Conservation (phyloP, 345 rosid species). For the Reutealis trisperma region DNA sequence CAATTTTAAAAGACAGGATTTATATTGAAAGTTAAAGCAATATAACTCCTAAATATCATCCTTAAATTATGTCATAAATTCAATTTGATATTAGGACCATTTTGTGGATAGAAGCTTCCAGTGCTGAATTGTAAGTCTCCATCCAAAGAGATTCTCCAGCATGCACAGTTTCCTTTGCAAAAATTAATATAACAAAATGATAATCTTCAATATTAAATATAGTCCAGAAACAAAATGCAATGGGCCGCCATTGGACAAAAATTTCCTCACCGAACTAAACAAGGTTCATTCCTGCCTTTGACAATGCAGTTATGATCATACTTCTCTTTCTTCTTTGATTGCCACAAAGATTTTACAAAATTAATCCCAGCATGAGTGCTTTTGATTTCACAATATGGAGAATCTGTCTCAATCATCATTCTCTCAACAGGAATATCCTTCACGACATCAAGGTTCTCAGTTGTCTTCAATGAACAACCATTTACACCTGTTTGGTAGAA, state of each 20-base stretch:
- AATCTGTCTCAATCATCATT: slow-evolving; percentile 98
- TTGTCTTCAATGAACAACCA: slow-evolving; percentile 85
- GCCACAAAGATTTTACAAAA: slow-evolving; percentile 69
- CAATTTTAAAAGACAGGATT: not conserved
- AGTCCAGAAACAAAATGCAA: not conserved
- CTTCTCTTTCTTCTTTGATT: slow-evolving; percentile 93
- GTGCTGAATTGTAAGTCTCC: not conserved
- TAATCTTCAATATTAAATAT: not conserved
- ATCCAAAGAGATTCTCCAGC: not conserved
- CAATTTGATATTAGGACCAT: not conserved
- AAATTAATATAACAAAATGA: not conserved
- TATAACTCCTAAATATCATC: not conserved
- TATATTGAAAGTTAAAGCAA: not conserved
- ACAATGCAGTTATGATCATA: slow-evolving; percentile 70
- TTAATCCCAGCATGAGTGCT: slow-evolving; percentile 79
- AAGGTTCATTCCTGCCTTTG: slow-evolving; percentile 95
- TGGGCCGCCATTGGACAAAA: not conserved
- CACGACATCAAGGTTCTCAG: slow-evolving; percentile 81
- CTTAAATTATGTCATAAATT: not conserved
- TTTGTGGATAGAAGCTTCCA: not conserved
- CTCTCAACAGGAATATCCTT: slow-evolving; percentile 72
- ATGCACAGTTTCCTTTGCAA: not conserved
- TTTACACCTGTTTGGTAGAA: slow-evolving; percentile 60
- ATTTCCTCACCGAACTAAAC: slow-evolving; percentile 73
- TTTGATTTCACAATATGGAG: slow-evolving; percentile 94